Base-by-base conservation (phyloP, 352 stramenopile genomes). In the Globisporangium nunn region DNA sequence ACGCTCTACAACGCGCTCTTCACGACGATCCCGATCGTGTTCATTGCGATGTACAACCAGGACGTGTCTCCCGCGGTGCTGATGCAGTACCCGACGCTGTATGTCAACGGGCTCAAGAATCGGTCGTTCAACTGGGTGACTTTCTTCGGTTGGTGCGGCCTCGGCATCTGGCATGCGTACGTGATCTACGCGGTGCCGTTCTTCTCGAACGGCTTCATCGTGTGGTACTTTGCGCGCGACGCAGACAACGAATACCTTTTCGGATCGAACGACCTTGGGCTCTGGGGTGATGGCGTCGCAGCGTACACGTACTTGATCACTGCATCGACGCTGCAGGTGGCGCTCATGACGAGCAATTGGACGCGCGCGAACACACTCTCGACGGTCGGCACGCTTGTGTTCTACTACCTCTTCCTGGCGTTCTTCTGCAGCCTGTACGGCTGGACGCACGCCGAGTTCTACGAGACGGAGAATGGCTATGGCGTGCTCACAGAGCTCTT, bases 11-110 rank as follows among this genome's bases (percentile, higher is more conserved):
- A 95, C 54, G 85, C 85, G 44, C 69, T 95, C 12, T 95, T 95
- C 60, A 93, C 85, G 55, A 95, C 85, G 6, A 92, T 95, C 54
- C 85, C 85, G 14, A 95, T 95, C 56, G 85, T 95, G 28, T 59
- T 95, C 41, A 91, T 95, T 56, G 85, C 85, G 37, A 95, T 95
- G 83, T 95, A 93, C 71, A 95, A 95, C 55, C 85, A 95, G 61
- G 85, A 95, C 33, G 84, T 94, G 30, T 92, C 78, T n/a, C 84
- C 85, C 39, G 80, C 81, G 0, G 85, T 92, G 52, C 72, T 95
- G 17, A 94, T 94, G 85, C 85, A 95, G 62, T 95, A 95, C 63
- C 85, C 85, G 14, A 92, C 84, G 15, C 68, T 95, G 63, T 95
- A 95, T 47, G 76, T 88, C 54, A 95, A 95, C 50, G 86, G 86